Evolutionary conservation across 208 protist genomes (phyloP), one percentile per base, ranked within the genome.

Genomic region (Endotrypanum monterogeii): DNA sequence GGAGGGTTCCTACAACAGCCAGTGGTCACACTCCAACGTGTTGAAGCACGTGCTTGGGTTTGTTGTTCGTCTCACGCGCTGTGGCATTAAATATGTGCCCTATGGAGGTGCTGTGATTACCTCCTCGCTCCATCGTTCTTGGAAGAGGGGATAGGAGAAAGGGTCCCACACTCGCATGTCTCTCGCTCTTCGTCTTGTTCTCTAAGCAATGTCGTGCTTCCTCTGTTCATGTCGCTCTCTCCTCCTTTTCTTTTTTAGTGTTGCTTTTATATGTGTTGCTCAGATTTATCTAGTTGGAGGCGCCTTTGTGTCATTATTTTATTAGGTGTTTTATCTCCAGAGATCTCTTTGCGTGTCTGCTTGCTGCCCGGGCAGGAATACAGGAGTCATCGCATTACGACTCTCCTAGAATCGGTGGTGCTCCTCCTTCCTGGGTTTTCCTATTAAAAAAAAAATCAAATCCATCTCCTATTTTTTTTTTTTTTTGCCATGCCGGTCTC

Each of bases 401-500:
- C n/a, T n/a, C n/a, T n/a, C n/a, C n/a, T n/a, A n/a, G n/a, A n/a
- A n/a, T n/a, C n/a, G n/a, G n/a, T n/a, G n/a, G 44, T 48, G 12
- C 44, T 48, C 44, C 44, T 14, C 5, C 44, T 48, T 11, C 44
- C 12, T 11, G 44, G 39, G 25, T 48, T 11, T 57, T 25, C n/a
- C 41, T 14, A 23, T 11, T 3, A 56, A 18, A 20, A n/a, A 37
- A 56, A 39, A 58, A 39, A 41, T 56, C 23, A 23, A 18, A n/a
- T 11, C 28, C 30, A 2, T 50, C 56, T 28, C 1, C 37, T 3
- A n/a, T 46, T 35, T 48, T 28, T 2, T 30, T 30, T 37, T 50
- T 28, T 9, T 20, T 35, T 39, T 6, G 56, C 50, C 18, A 89
- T 89, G 87, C 84, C 87, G 7, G 81, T 76, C 65, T 65, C 81